phyloP scores from a whole-genome alignment of 108 stramenopile genomes.

The Epithemia pelagica region DNA sequence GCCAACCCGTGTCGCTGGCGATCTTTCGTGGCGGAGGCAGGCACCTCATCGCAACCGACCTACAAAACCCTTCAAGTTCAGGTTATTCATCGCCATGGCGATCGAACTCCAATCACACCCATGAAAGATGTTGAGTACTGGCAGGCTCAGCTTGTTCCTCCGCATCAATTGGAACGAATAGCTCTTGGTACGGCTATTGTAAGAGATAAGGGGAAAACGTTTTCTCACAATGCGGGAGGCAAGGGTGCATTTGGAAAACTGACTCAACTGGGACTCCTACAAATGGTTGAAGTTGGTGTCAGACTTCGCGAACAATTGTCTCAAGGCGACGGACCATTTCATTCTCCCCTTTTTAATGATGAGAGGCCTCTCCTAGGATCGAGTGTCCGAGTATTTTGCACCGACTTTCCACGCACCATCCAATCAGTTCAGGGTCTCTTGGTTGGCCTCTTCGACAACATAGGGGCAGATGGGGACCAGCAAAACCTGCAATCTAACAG shows the following conservation, averaged over 20 bases:
- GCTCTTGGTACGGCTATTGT: conserved; percentile 33
- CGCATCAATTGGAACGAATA: conserved; percentile 39
- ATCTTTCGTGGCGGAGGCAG: too few relatives aligned
- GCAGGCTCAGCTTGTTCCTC: conserved; percentile 36
- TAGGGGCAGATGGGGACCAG: too few relatives aligned
- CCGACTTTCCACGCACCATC: conserved; percentile 74
- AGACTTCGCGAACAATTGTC: conserved; percentile 38
- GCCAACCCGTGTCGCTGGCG: too few relatives aligned
- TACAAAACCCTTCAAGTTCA: conserved; percentile 45
- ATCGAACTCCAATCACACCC: conserved; percentile 76
- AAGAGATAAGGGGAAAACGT: conserved; percentile 5
- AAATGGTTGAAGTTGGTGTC: conserved; percentile 68
- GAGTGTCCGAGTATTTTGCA: conserved; percentile 47
- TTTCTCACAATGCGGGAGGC: conserved; percentile 44
- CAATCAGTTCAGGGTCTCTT: conserved; percentile 73
- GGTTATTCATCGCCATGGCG: conserved; percentile 73
- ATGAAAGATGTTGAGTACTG: conserved; percentile 63
- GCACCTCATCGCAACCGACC: too few relatives aligned
- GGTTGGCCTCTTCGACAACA: conserved; percentile 64
- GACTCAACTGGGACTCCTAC: conserved; percentile 62
- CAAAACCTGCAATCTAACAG: too few relatives aligned
- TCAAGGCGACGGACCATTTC: not conserved
- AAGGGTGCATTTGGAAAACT: conserved; percentile 72
- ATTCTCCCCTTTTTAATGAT: conserved; percentile 12
- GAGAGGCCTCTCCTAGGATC: conserved; percentile 26